phyloP scores from a whole-genome alignment of 2,329 filamentous ascomycete species.

The Neonectria neomacrospora region DNA sequence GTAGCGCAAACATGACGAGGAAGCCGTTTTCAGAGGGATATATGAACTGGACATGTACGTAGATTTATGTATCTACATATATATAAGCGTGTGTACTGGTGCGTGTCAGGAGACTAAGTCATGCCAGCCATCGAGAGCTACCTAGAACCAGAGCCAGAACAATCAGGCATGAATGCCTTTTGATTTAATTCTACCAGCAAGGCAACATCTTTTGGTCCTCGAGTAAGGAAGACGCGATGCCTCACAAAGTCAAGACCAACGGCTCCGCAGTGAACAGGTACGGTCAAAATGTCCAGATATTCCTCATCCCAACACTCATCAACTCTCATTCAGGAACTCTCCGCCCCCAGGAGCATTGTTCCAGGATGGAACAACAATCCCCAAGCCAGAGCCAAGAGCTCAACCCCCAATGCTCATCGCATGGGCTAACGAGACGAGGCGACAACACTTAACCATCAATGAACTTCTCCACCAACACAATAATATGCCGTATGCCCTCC shows the following conservation, averaged over 20 bases:
- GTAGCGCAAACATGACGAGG: neutral
- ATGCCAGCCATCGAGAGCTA: neutral
- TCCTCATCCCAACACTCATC: neutral
- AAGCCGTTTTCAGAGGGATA: neutral
- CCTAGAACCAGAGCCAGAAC: neutral
- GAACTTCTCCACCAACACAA: conserved; percentile 26
- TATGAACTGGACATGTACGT: neutral
- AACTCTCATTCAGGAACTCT: neutral
- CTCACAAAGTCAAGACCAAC: conserved; percentile 22
- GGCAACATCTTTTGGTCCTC: neutral
- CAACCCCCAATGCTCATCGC: conserved; percentile 25
- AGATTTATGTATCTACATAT: neutral
- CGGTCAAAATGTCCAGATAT: neutral
- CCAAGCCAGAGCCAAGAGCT: neutral
- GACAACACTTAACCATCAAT: conserved; percentile 31
- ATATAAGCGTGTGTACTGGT: neutral
- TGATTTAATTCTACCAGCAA: neutral
- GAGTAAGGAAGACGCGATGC: conserved; percentile 20
- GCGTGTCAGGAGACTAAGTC: neutral
- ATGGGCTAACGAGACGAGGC: conserved; percentile 32
- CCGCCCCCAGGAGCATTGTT: neutral
- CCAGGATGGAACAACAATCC: neutral
- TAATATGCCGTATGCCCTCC: conserved; percentile 27
- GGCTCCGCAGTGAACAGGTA: conserved; percentile 19
- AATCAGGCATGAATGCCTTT: neutral